A percentile compares a stretch with the other conserved stretches of the same genome.
phyloP scores from a whole-genome alignment of 352 stramenopile species.

The Plasmopara halstedii region DNA sequence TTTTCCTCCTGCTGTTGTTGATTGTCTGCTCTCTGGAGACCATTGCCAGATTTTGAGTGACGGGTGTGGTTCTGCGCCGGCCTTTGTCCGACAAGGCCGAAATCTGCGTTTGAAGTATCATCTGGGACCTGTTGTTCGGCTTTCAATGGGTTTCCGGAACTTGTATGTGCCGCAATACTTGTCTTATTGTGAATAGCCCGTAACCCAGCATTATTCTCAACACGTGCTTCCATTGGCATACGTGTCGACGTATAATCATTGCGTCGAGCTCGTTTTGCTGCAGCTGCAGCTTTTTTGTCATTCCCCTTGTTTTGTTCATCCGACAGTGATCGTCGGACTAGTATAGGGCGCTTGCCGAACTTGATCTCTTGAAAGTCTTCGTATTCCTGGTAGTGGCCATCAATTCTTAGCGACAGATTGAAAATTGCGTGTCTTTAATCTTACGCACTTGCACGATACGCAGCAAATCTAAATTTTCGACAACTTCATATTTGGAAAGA shows the following conservation, averaged over 20 bases:
- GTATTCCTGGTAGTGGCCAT: constrained; percentile 58
- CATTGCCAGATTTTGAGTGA: constrained; percentile 23
- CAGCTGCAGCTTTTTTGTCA: constrained; percentile 48
- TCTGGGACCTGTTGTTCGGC: constrained; percentile 13
- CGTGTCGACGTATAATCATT: constrained; percentile 74
- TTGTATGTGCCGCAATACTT: constrained; percentile 4
- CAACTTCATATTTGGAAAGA: constrained; percentile 86
- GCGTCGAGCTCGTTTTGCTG: constrained; percentile 51
- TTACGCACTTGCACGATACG: constrained; percentile 63
- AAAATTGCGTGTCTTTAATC: not conserved
- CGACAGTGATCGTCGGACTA: constrained; percentile 58
- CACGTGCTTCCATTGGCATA: constrained; percentile 67
- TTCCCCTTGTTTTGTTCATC: constrained; percentile 54
- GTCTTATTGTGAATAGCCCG: constrained; percentile 40
- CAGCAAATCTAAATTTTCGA: constrained; percentile 89
- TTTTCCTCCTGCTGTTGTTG: constrained; percentile 27
- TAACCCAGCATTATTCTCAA: constrained; percentile 72
- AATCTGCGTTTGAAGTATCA: constrained; percentile 35
- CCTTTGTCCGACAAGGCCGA: constrained; percentile 66
- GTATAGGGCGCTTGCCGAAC: constrained; percentile 83
- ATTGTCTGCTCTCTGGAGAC: constrained; percentile 7
- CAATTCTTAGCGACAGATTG: not conserved
- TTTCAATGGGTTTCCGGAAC: constrained; percentile 1
- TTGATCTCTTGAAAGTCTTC: constrained; percentile 91
- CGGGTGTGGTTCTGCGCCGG: constrained; percentile 29